Evolutionary conservation across 1,139 yeast genomes (phyloP).

Genomic region (Debaryomycetaceae sp.): DNA sequence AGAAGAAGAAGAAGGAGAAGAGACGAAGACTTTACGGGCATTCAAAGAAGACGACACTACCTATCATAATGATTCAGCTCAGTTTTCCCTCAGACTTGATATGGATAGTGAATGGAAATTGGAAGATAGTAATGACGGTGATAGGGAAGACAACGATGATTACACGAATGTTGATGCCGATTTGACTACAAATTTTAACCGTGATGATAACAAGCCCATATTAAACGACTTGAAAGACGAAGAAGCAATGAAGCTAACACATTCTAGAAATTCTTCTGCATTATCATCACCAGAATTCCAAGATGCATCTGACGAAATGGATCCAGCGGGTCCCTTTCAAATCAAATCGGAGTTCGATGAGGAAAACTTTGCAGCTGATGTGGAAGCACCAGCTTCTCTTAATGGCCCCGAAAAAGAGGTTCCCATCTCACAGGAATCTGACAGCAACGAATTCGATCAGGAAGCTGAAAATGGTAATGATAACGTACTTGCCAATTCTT

Average conservation of each 20-base stretch:
- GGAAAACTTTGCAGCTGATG: constrained; percentile 15
- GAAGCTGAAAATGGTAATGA: constrained; percentile 8
- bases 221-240: background rate
- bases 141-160: constrained; percentile 40
- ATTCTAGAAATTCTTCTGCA: constrained; percentile 13
- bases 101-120: constrained; percentile 40
- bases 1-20: constrained; percentile 3
- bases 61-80: constrained; percentile 13
- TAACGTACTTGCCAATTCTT: constrained; percentile 37
- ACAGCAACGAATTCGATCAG: constrained; percentile 5
- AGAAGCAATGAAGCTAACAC: background rate
- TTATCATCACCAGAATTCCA: constrained; percentile 15
- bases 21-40: background rate
- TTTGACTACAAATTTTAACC: background rate
- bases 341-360: background rate
- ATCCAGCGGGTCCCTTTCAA: background rate
- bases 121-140: constrained; percentile 44
- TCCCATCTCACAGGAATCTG: constrained; percentile 1
- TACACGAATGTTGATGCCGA: constrained; percentile 19
- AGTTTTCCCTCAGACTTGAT: constrained; percentile 32
- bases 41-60: constrained; percentile 12
- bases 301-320: constrained; percentile 16
- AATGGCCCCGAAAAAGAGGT: constrained; percentile 7
- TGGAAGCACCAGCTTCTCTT: constrained; percentile 19
- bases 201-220: background rate